A percentile compares a stretch with the other conserved stretches of the same genome.
Conservation (phyloP, 805 yeast species). For the Yamadazyma insecticola region DNA sequence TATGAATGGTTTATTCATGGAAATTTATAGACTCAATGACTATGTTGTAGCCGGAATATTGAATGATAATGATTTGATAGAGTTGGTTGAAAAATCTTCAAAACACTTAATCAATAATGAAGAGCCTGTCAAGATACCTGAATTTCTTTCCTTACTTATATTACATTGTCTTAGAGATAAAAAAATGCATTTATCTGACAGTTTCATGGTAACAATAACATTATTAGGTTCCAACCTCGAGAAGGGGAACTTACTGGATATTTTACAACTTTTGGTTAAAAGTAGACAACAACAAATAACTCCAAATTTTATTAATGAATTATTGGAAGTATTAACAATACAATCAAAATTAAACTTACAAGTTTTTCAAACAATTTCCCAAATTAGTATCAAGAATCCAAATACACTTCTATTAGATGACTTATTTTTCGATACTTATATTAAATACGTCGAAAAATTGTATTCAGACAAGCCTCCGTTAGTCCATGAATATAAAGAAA, state of each 20-base stretch:
- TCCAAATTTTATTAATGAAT: slow-evolving; percentile 4
- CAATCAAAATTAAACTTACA: slow-evolving; percentile 2
- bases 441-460: slow-evolving; percentile 23
- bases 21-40: slow-evolving; percentile 8
- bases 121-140: too few species aligned
- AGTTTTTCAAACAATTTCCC: slow-evolving; percentile 4
- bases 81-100: too few species aligned
- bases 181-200: too few species aligned
- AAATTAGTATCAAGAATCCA: slow-evolving; percentile 1
- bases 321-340: slow-evolving; percentile 6
- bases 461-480: slow-evolving; percentile 23
- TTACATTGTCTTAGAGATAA: too few species aligned
- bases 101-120: too few species aligned
- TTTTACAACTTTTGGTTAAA: slow-evolving; percentile 6
- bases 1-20: slow-evolving; percentile 8
- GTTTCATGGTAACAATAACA: slow-evolving; percentile 20
- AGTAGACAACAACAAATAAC: slow-evolving; percentile 4
- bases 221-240: slow-evolving; percentile 21
- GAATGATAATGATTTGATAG: too few species aligned
- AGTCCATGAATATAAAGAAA: slow-evolving; percentile 32
- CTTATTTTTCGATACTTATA: slow-evolving; percentile 15
- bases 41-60: too few species aligned
- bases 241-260: slow-evolving; percentile 1
- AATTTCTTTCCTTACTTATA: slow-evolving; percentile 22
- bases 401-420: slow-evolving; percentile 17